Evolutionary conservation across 495 filamentous ascomycete genomes (phyloP), one percentile per base, ranked within the genome.

Genomic region (Bombardia bombarda): DNA sequence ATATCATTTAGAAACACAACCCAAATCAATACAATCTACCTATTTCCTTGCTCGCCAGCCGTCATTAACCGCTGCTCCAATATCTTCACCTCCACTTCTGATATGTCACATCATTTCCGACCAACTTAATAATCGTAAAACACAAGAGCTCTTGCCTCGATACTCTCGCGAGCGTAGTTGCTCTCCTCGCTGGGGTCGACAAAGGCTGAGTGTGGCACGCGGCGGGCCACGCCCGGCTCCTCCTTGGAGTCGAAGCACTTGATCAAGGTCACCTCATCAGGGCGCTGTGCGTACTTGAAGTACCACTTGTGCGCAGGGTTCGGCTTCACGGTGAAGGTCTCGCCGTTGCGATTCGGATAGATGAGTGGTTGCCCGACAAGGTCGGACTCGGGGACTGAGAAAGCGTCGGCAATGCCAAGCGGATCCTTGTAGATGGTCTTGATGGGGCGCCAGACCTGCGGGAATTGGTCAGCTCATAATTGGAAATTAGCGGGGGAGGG

Each of bases 201-300:
- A 63, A 84, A 82, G 8, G 80, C 80, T 6, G 67, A 70, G 53
- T 84, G 82, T 43, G 78, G 79, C 42, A 73, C 71, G 48, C 85
- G 68, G 14, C 81, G 71, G 16, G 73, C 78, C 32, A 70, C 60
- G 17, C 61, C 70, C 3, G 73, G 73, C 25, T 67, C 53, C 57
- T 76, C 77, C 69, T 79, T 77, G 5, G 70, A 74, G 59, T 84
- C 80, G 60, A 82, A 84, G 54, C 81, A 84, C 65, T 84, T 84
- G 57, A 84, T 81, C 37, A 86, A 51, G 19, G 77, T 57, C n/a
- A 81, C 77, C 64, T 83, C 63, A 40, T 74, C 62, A 8, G 80
- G 77, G 10, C 63, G 65, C 53, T 78, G 70, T 3, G 77, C 78
- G 43, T 74, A 78, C 76, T 83, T 83, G 63, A 88, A 95, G 57